These are phyloP conservation scores for Mycena chlorophos DNA, from an alignment of 768 basidiomycete species.

Conservation along the genomic window DNA sequence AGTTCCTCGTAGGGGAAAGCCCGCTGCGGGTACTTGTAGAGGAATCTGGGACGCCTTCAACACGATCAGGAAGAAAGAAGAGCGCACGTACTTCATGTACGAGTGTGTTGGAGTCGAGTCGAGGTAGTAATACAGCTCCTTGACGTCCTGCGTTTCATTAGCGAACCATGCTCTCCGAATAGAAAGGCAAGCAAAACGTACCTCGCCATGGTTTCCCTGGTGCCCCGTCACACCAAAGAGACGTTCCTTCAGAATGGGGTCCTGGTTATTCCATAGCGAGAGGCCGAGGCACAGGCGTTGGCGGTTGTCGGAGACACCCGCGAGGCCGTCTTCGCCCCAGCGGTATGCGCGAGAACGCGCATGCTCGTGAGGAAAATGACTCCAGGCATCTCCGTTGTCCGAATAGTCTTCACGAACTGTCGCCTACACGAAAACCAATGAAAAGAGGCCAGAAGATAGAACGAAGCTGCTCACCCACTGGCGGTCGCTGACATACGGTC, in stretches of 20 bases:
- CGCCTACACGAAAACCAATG: slow-evolving; percentile 53
- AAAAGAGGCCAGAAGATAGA: not conserved
- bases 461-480: slow-evolving; percentile 79
- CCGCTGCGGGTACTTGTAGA: slow-evolving; percentile 98
- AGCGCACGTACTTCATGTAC: slow-evolving; percentile 87
- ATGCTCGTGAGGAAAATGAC: slow-evolving; percentile 91
- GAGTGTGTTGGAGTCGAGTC: slow-evolving; percentile 99
- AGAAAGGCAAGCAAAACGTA: too few species aligned
- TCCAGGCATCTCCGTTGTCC: slow-evolving; percentile 93
- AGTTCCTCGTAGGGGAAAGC: slow-evolving; percentile 93
- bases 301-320: slow-evolving; percentile 96
- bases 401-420: slow-evolving; percentile 99
- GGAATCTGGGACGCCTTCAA: slow-evolving; percentile 32
- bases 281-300: slow-evolving; percentile 89
- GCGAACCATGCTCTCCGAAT: too few species aligned
- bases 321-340: slow-evolving; percentile 99
- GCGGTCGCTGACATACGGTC: slow-evolving; percentile 93
- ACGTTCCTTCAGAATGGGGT: slow-evolving; percentile 94
- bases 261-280: slow-evolving; percentile 92
- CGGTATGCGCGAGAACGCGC: slow-evolving; percentile 92
- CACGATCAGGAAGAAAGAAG: not conserved
- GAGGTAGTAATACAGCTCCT: slow-evolving; percentile 97
- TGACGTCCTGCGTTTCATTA: too few species aligned
- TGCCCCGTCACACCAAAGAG: slow-evolving; percentile 95
- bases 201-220: slow-evolving; percentile 98